phyloP scores from a whole-genome alignment of 2,329 filamentous ascomycete species.

The Elsinoe australis region DNA sequence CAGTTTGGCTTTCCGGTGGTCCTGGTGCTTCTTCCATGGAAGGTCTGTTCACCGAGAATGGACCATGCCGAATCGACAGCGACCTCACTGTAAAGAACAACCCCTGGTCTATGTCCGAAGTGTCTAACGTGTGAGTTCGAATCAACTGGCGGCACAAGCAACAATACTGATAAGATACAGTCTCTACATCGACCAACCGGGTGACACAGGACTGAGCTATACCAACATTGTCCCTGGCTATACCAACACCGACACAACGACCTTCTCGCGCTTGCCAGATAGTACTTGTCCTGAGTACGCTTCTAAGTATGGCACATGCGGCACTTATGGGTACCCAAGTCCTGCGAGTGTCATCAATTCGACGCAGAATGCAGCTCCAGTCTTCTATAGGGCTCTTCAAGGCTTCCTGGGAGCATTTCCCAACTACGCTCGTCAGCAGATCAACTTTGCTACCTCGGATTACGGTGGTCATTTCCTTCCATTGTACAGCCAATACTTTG shows the following conservation, averaged over 20 bases:
- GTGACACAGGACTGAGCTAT: slow-evolving; percentile 53
- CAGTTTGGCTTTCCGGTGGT: slow-evolving; percentile 55
- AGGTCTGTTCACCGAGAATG: slow-evolving; percentile 46
- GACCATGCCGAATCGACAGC: slow-evolving; percentile 46
- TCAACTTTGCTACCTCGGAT: slow-evolving; percentile 28
- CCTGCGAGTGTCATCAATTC: slow-evolving; percentile 45
- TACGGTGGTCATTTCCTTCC: slow-evolving; percentile 29
- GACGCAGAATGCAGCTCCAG: slow-evolving; percentile 47
- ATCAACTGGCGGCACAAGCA: no score
- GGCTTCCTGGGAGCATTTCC: slow-evolving; percentile 57
- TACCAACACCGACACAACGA: slow-evolving; percentile 25
- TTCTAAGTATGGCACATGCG: slow-evolving; percentile 38
- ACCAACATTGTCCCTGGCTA: slow-evolving; percentile 38
- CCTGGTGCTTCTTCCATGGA: slow-evolving; percentile 53
- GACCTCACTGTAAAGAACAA: slow-evolving; percentile 48
- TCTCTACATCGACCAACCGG: slow-evolving; percentile 62
- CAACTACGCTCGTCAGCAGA: slow-evolving; percentile 27
- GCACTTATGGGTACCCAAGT: slow-evolving; percentile 49
- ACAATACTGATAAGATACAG: no score
- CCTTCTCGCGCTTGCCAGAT: slow-evolving; percentile 40
- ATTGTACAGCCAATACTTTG: slow-evolving; percentile 24
- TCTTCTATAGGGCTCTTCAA: slow-evolving; percentile 55
- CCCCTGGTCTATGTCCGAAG: slow-evolving; percentile 56
- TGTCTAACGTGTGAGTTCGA: slow-evolving; percentile 52
- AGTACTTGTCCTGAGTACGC: slow-evolving; percentile 46